Evolutionary conservation across 2,329 filamentous ascomycete species (phyloP), one percentile per base, ranked within the genome.

Genomic region (Blastomyces gilchristii): DNA sequence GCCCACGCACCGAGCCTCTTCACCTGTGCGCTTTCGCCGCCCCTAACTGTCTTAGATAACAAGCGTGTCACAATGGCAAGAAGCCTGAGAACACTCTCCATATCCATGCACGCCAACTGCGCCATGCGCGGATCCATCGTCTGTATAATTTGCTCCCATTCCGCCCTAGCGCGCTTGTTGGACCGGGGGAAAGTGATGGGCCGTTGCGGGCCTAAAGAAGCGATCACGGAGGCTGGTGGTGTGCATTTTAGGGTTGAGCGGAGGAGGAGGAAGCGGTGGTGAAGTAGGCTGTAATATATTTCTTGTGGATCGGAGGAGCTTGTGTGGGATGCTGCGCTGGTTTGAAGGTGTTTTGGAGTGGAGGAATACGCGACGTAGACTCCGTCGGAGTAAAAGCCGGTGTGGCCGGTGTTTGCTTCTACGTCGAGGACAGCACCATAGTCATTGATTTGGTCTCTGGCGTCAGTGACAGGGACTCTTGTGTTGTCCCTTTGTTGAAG

Each of bases 1-100:
- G 90, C 79, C 93, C 93, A 97, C 18, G 85, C 82, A 64, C 90
- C 91, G 4, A 89, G 85, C 58, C 86, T 83, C 68, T 84, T 82
- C 34, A 84, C 80, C 39, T 91, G 78, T 39, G 82, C 80, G 28
- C 79, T 75, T n/a, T 82, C 83, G 59, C 81, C 82, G 56, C 81
- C 82, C 61, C 88, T 81, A 60, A 88, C 84, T 65, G 84, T 85
- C 61, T 85, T 84, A 22, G 82, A 80, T 37, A 88, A 78, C n/a
- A 89, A 69, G 11, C 75, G 73, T 45, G 76, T 76, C 61, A 92
- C 79, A 34, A 82, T 76, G 49, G 83, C 81, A 49, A 96, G 72
- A 41, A 93, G 79, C 45, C 83, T 81, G 59, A 93, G 76, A 2
- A 89, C 82, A 54, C 83, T 85, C 18, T 83, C 80, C 67, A 88